A percentile compares a stretch with the other conserved stretches of the same genome.
These are phyloP conservation scores for Suillus placidus DNA, from an alignment of 768 basidiomycete species.

Conservation along the genomic window DNA sequence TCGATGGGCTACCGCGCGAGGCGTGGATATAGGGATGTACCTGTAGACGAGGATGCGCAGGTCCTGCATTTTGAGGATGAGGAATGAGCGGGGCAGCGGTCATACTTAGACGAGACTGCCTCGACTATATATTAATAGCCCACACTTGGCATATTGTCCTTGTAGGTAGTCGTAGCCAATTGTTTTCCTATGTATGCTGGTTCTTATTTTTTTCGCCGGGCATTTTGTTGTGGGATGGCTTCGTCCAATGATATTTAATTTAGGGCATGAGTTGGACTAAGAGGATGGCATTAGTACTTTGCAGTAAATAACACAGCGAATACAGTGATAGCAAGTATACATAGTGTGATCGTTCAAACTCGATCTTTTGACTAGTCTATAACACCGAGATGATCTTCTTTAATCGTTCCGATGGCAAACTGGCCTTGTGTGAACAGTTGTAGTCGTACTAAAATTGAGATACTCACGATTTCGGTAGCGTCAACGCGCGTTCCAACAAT, in stretches of 20 bases:
- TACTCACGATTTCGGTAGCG: conserved; percentile 92
- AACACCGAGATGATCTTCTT: conserved; percentile 96
- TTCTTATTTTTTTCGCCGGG: not conserved
- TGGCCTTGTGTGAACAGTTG: conserved; percentile 31
- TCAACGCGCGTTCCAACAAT: conserved; percentile 99
- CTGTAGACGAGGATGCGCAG: conserved; percentile 88
- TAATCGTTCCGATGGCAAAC: conserved; percentile 98
- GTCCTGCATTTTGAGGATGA: conserved; percentile 86
- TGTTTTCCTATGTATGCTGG: conserved; percentile 1
- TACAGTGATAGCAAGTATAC: conserved; percentile 7
- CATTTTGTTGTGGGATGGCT: not conserved
- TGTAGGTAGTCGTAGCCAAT: not conserved
- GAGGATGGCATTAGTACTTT: not conserved
- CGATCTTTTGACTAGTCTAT: conserved; percentile 58
- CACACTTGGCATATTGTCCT: not conserved
- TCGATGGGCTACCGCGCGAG: conserved; percentile 46
- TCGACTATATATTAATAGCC: conserved; percentile 4
- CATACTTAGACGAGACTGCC: not conserved
- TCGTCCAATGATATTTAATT: not conserved
- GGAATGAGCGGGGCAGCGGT: conserved; percentile 33
- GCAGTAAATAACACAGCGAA: conserved; percentile 4
- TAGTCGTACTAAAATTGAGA: conserved; percentile 2
- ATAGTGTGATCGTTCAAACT: conserved; percentile 4
- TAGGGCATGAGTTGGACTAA: not conserved
- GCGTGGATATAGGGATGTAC: conserved; percentile 74